A percentile compares a stretch with the other conserved stretches of the same genome.
Evolutionary conservation across 495 filamentous ascomycete species (phyloP).

Genomic region (Neurospora terricola): DNA sequence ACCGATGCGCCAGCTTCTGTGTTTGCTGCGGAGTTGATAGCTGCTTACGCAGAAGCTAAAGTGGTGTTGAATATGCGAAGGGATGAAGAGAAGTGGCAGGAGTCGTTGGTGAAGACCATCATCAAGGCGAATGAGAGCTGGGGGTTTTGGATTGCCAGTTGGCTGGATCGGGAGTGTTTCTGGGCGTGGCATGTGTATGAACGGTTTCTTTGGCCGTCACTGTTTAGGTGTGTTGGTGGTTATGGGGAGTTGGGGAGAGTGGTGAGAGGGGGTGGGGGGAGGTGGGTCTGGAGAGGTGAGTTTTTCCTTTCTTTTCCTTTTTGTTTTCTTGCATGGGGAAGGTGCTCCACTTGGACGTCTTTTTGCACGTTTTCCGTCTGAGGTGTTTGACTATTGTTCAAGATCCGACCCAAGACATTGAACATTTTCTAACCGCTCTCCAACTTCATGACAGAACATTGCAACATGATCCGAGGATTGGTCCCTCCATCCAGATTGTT

Average conservation of each 20-base stretch:
- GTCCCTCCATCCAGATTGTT: slow-evolving; percentile 36
- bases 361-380: not conserved
- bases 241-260: slow-evolving; percentile 14
- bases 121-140: slow-evolving; percentile 15
- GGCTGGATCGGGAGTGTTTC: slow-evolving; percentile 16
- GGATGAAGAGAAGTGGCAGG: slow-evolving; percentile 32
- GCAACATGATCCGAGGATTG: slow-evolving; percentile 21
- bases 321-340: not conserved
- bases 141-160: slow-evolving; percentile 14
- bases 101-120: slow-evolving; percentile 13
- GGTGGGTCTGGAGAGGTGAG: slow-evolving; percentile 15
- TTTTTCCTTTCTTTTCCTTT: not conserved
- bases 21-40: slow-evolving; percentile 33
- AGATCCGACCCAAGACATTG: not conserved
- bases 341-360: not conserved
- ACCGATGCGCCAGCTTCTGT: slow-evolving; percentile 32
- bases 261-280: slow-evolving; percentile 8
- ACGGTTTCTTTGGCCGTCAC: slow-evolving; percentile 16
- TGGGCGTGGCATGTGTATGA: slow-evolving; percentile 22
- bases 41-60: slow-evolving; percentile 36
- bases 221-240: slow-evolving; percentile 12
- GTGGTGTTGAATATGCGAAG: slow-evolving; percentile 33
- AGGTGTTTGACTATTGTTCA: not conserved
- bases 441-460: slow-evolving; percentile 13
- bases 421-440: too few species aligned